phyloP scores from a whole-genome alignment of 306 rosid species.

The Rosa rugosa region DNA sequence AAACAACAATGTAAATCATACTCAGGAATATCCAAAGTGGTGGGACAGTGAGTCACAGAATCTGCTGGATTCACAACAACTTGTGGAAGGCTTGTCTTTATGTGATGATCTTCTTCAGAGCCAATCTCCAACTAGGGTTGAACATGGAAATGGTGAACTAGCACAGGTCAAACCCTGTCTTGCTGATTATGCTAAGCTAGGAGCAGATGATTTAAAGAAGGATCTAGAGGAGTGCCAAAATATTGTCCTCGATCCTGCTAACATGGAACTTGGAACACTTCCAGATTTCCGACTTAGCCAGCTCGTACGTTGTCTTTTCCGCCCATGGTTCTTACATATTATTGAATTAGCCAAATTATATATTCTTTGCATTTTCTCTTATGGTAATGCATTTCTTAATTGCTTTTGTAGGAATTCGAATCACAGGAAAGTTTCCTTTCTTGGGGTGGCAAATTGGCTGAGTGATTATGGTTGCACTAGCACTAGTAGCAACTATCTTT shows the following conservation, averaged over 20 bases:
- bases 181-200: slow-evolving; percentile 63
- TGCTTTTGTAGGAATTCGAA: slow-evolving; percentile 54
- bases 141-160: slow-evolving; percentile 32
- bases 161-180: slow-evolving; percentile 41
- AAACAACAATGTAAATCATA: slow-evolving; percentile 36
- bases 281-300: slow-evolving; percentile 79
- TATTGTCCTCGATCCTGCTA: slow-evolving; percentile 52
- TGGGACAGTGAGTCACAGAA: slow-evolving; percentile 87
- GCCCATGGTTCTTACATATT: not conserved
- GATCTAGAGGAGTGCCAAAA: slow-evolving; percentile 81
- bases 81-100: slow-evolving; percentile 65
- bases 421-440: slow-evolving; percentile 69
- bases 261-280: slow-evolving; percentile 59
- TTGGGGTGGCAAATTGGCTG: slow-evolving; percentile 50
- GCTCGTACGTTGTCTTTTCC: slow-evolving; percentile 45
- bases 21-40: slow-evolving; percentile 67
- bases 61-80: slow-evolving; percentile 74
- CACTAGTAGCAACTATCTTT: slow-evolving; percentile 17
- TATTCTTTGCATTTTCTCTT: not conserved
- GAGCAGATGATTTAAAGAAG: slow-evolving; percentile 71
- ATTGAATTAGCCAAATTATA: not conserved
- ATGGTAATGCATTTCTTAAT: slow-evolving; percentile 4
- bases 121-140: slow-evolving; percentile 67
- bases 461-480: slow-evolving; percentile 27
- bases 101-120: slow-evolving; percentile 76